Evolutionary conservation across 2,329 filamentous ascomycete genomes (phyloP), one percentile per base, ranked within the genome.

Genomic region (Colletotrichum tofieldiae): DNA sequence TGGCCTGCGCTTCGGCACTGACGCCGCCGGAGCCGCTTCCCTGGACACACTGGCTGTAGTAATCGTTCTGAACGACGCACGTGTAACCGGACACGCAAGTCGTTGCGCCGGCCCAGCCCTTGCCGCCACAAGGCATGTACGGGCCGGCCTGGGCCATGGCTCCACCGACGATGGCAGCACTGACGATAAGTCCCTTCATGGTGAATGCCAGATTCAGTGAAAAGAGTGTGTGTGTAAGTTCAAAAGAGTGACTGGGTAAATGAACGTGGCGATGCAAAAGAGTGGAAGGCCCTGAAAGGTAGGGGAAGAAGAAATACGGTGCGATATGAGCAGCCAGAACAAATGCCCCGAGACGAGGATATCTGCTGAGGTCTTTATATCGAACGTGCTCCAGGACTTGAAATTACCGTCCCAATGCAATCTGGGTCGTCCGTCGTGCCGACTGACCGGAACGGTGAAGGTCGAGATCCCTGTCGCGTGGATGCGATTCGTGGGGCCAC

Each of bases 71-170:
- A 47, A 77, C 78, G 6, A 68, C 76, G 75, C 85, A 86, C 1
- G 75, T 77, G 67, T 84, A 85, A 6, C 85, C 85, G 20, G 81
- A 79, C n/a, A 83, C 78, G 56, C 85, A 86, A 0, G 80, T 81
- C 4, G 80, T 85, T 1, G 76, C 41, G 3, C 84, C 84, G 18
- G 76, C 76, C 76, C 78, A 85, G 55, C 73, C 74, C 16, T 76
- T 77, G 45, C 85, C 85, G 52, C 85, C 85, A 54, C 85, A 86
- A 75, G 86, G 84, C 3, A 71, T 79, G 75, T 79, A 86, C 23
- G 72, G 58, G 2, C 66, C 67, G 6, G 62, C 71, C 29, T 65
- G 61, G 41, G 67, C 67, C 58, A 68, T 68, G 23, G 58, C 65
- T 49, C 59, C 58, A 58, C 65, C 51, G 29, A 68, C 65, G 12